Conservation (phyloP, 2,329 filamentous ascomycete genomes). For the Blumeria graminis region DNA sequence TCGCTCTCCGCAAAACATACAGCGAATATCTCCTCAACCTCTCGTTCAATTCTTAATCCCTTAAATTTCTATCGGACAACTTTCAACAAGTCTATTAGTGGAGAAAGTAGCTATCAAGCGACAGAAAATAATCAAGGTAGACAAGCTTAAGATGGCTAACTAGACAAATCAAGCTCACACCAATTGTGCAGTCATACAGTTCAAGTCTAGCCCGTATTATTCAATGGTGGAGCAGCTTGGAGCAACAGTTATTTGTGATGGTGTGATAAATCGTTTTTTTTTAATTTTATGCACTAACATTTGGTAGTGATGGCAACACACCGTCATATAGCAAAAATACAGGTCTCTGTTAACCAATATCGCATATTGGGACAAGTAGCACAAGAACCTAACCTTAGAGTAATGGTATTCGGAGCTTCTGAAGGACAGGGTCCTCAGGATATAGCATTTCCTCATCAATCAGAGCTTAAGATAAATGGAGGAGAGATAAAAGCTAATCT, state of each 20-base stretch:
- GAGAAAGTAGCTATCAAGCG: neutral
- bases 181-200: constrained; percentile 19
- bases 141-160: neutral
- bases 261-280: constrained; percentile 23
- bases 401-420: constrained; percentile 66
- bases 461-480: constrained; percentile 75
- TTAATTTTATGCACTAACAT: neutral
- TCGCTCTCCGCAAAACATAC: neutral
- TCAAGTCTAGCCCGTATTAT: constrained; percentile 74
- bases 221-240: constrained; percentile 41
- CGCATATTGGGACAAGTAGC: constrained; percentile 8
- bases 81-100: neutral
- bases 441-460: constrained; percentile 73
- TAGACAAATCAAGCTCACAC: neutral
- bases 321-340: constrained; percentile 25
- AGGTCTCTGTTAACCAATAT: constrained; percentile 30
- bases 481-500: constrained; percentile 82
- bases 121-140: neutral
- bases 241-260: constrained; percentile 41
- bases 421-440: constrained; percentile 43
- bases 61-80: neutral
- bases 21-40: neutral
- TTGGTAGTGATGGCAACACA: constrained; percentile 14
- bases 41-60: neutral
- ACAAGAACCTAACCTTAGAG: constrained; percentile 22